Evolutionary conservation across 192 early-diverging fungal species (phyloP).

Genomic region (Irineochytrium annulatum): DNA sequence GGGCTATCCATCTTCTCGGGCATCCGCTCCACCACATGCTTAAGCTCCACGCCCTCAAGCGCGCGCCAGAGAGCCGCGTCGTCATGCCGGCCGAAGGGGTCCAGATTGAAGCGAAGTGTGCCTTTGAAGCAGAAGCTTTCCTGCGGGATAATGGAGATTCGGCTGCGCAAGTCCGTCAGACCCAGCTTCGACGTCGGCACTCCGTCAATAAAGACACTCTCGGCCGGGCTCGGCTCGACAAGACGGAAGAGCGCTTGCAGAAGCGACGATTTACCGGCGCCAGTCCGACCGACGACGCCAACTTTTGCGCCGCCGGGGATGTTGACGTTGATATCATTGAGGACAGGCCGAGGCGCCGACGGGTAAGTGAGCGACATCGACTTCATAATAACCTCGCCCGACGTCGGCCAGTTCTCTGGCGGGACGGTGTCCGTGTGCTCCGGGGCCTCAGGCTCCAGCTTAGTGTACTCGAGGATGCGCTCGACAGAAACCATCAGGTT

Average conservation of each 20-base stretch:
- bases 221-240: conserved; percentile 40
- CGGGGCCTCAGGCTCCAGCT: conserved; percentile 24
- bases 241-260: conserved; percentile 57
- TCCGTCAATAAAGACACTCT: conserved; percentile 51
- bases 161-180: conserved; percentile 58
- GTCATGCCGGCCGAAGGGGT: conserved; percentile 56
- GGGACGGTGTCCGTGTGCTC: conserved; percentile 3
- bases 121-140: conserved; percentile 56
- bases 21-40: conserved; percentile 10
- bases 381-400: conserved; percentile 35
- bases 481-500: conserved; percentile 33
- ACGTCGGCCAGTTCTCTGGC: conserved; percentile 18
- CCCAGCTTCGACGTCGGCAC: conserved; percentile 61
- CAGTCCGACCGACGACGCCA: conserved; percentile 75
- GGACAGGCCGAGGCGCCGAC: conserved; percentile 21
- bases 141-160: conserved; percentile 72
- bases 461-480: conserved; percentile 34
- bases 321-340: conserved; percentile 55
- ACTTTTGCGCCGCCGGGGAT: conserved; percentile 60
- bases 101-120: conserved; percentile 73
- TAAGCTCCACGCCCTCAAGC: conserved; percentile 56
- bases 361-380: conserved; percentile 52
- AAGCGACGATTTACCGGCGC: conserved; percentile 62
- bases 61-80: conserved; percentile 69
- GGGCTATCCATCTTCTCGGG: conserved; percentile 58